Base-by-base conservation (phyloP, 2,329 filamentous ascomycete species). In the Septoria petroselini region DNA sequence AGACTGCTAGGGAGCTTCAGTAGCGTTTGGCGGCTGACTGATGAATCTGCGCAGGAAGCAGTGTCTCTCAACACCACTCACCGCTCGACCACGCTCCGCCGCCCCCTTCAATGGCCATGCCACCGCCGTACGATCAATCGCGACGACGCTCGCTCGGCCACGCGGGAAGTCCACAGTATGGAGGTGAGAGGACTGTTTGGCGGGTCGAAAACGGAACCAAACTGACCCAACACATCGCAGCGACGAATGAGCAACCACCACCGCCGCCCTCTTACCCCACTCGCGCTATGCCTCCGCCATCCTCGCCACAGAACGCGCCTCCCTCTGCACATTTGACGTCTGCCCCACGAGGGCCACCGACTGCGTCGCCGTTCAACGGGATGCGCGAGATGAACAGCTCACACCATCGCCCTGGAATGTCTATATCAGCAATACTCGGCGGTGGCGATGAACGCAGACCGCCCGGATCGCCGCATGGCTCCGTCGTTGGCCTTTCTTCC, bases 401-500 rank as follows among this genome's bases (percentile, higher is more conserved):
- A 49, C 73, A 78, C 64, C 73, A 79, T 65, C 76, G 82, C 52
- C 77, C 79, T 62, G 83, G 81, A 69, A 86, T 87, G 83, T 85
- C 84, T 39, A 86, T 87, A 67, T 85, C 82, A n/a, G 83, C 83
- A 37, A 80, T 88, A 69, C 77, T 87, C 52, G 84, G 83, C 68
- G 58, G 66, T 15, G 52, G 54, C 19, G 62, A 65, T 15, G 65
- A 65, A 9, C 58, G 56, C 12, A 61, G 57, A 31, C 51, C 57
- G 21, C 53, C 56, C 25, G 57, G 59, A 19, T 68, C 70, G 33
- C 68, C 70, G 9, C 64, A 68, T 27, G 54, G 58, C 37, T 52
- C 61, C 3, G 54, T 52, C 17, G 57, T 53, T 6, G 55, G 58
- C n/a, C 60, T 61, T 19, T 58, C 64, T 5, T 60, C 65, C 18